Evolutionary conservation across 202 grass and related monocot species (phyloP).

Genomic region (Thinopyrum obtusiflorum): DNA sequence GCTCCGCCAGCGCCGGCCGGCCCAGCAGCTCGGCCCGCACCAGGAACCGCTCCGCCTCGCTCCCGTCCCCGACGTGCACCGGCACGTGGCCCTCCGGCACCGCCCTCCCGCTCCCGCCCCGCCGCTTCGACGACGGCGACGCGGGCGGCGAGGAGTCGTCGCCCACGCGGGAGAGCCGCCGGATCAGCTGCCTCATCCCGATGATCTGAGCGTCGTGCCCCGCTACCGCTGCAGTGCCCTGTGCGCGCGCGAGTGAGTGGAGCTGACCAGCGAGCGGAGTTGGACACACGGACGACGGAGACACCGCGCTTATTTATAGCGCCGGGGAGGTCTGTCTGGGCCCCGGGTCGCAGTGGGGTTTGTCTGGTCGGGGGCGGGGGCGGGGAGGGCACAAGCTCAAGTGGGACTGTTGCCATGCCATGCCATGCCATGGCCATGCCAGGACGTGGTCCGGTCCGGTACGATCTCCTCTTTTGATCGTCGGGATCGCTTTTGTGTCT

Average conservation of each 20-base stretch:
- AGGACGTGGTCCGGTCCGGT: slow-evolving; percentile 10
- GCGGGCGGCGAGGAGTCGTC: slow-evolving; percentile 1
- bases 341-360: not conserved
- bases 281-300: too few species aligned
- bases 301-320: slow-evolving; percentile 1
- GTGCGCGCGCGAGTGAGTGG: too few species aligned
- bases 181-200: slow-evolving; percentile 51
- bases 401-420: not conserved
- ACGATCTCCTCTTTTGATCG: not conserved
- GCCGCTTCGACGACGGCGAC: not conserved
- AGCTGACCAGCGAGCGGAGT: too few species aligned
- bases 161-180: slow-evolving; percentile 45
- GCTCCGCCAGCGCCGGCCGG: slow-evolving; percentile 50
- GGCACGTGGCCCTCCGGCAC: slow-evolving; percentile 60
- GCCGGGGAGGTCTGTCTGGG: not conserved
- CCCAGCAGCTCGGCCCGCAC: slow-evolving; percentile 47
- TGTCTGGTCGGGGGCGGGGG: not conserved
- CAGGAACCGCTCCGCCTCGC: slow-evolving; percentile 52
- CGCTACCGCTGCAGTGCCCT: not conserved
- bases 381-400: not conserved
- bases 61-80: slow-evolving; percentile 30
- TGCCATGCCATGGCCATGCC: too few species aligned
- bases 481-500: not conserved
- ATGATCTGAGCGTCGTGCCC: not conserved
- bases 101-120: not conserved